These are phyloP conservation scores for Chrysanthemum seticuspe DNA, from an alignment of 129 eudicot genomes.

Conservation along the genomic window DNA sequence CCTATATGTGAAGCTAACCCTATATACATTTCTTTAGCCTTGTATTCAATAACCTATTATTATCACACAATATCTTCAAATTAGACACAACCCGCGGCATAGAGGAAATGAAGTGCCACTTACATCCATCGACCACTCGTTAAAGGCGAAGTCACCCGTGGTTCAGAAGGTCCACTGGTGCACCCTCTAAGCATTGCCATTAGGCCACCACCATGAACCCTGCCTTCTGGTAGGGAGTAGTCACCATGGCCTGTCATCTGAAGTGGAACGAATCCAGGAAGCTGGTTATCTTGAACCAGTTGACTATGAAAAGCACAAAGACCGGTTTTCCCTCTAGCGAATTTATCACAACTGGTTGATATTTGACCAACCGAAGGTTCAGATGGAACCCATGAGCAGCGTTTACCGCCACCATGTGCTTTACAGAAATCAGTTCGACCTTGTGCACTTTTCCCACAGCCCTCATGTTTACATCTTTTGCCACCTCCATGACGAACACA, in stretches of 20 bases:
- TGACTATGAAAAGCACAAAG: constrained; percentile 58
- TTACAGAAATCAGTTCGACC: constrained; percentile 92
- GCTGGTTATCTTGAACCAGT: constrained; percentile 37
- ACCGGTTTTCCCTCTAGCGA: constrained; percentile 74
- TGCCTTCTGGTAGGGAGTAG: too few species aligned
- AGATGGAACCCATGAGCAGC: constrained; percentile 69
- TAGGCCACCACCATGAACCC: neutral
- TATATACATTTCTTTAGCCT: constrained; percentile 5
- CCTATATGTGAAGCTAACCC: constrained; percentile 8
- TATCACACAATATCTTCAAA: constrained; percentile 1
- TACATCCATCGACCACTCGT: constrained; percentile 40
- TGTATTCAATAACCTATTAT: constrained; percentile 12
- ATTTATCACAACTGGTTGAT: constrained; percentile 49
- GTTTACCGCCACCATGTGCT: constrained; percentile 90
- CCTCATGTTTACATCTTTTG: constrained; percentile 68
- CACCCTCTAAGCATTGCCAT: constrained; percentile 75
- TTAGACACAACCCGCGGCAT: neutral
- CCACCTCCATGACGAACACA: constrained; percentile 99
- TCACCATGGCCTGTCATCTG: neutral
- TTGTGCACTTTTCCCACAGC: constrained; percentile 88
- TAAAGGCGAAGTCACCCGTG: constrained; percentile 9
- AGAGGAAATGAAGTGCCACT: constrained; percentile 9
- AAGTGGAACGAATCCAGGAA: constrained; percentile 12
- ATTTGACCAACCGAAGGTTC: constrained; percentile 29
- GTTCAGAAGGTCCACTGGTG: constrained; percentile 21